Conservation (phyloP, 2,329 filamentous ascomycete species). For the Pseudopithomyces maydicus region DNA sequence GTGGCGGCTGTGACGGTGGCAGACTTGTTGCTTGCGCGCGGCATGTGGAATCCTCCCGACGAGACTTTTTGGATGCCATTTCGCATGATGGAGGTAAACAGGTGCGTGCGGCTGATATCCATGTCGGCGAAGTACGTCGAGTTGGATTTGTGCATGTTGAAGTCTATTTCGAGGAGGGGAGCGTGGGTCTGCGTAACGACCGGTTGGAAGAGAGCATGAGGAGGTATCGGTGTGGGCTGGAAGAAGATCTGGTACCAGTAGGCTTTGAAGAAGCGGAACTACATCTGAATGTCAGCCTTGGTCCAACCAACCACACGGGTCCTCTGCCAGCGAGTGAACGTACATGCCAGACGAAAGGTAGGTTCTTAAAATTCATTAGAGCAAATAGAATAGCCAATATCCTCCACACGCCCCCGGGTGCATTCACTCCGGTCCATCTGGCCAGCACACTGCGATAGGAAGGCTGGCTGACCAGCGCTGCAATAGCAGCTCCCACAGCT, state of each 20-base stretch:
- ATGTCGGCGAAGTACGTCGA: slow-evolving; percentile 87
- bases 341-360: slow-evolving; percentile 79
- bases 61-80: slow-evolving; percentile 48
- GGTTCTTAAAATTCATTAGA: slow-evolving; percentile 70
- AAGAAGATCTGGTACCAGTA: slow-evolving; percentile 55
- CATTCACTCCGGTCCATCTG: slow-evolving; percentile 24
- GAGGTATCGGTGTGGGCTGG: slow-evolving; percentile 49
- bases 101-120: slow-evolving; percentile 80
- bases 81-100: slow-evolving; percentile 64
- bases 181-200: slow-evolving; percentile 70
- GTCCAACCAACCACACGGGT: not conserved
- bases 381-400: slow-evolving; percentile 40
- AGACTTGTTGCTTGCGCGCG: not conserved
- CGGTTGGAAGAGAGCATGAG: slow-evolving; percentile 74
- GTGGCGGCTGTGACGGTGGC: not conserved
- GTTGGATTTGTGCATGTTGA: slow-evolving; percentile 84
- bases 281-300: slow-evolving; percentile 13
- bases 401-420: slow-evolving; percentile 42
- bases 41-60: slow-evolving; percentile 21
- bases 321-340: slow-evolving; percentile 31
- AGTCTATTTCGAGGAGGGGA: slow-evolving; percentile 79
- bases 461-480: slow-evolving; percentile 4
- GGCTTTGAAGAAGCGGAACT: slow-evolving; percentile 54
- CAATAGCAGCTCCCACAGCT: slow-evolving; percentile 3
- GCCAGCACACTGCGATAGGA: not conserved